Evolutionary conservation across 148 eudicot species (phyloP), one percentile per base, ranked within the genome.

Genomic region (Nepenthes mirabilis): DNA sequence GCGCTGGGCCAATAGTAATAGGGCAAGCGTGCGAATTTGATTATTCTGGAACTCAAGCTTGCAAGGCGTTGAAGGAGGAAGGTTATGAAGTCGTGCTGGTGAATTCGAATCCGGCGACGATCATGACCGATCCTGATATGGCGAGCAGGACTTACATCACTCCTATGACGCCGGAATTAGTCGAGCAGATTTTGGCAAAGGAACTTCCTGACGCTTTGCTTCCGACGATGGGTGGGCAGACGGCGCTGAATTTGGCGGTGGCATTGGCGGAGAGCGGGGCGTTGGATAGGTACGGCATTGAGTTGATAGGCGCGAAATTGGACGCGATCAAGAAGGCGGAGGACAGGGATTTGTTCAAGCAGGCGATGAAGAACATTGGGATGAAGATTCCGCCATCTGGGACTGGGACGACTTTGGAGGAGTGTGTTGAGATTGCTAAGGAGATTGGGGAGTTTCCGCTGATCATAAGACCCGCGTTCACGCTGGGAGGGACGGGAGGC

Each of bases 211-310:
- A 94, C 61, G 99, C 99, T 34, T 66, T 94, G 65, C 59, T 94
- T 62, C 99, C 99, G 56, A 90, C 99, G 0, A 94, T 94, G 97
- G 99, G 99, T 1, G 99, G 99, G 3, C 99, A 94, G 58, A 94
- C 97, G 2, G 99, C 99, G 6, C 74, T 94, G 37, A 94, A 94
- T 65, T 79, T 94, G 14, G 99, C 99, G 2, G 99, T 94, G 52
- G 97, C 95, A 0, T 67, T 94, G 69, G 99, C 97, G 0, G 97
- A 90, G 57, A 84, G 70, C 9, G 99, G 99, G 48, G 83, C 77
- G 0, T 74, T 89, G 33, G 96, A 88, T 2, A 86, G 64, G 53
- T 84, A 80, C 58, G 85, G 91, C 6, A 78, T 93, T 23, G 95
- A 86, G 77, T 69, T 93, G 52, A 89, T 93, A 53, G 99, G 99